Evolutionary conservation across 2,329 filamentous ascomycete species (phyloP).

Genomic region (Chaetomiaceae sp.): DNA sequence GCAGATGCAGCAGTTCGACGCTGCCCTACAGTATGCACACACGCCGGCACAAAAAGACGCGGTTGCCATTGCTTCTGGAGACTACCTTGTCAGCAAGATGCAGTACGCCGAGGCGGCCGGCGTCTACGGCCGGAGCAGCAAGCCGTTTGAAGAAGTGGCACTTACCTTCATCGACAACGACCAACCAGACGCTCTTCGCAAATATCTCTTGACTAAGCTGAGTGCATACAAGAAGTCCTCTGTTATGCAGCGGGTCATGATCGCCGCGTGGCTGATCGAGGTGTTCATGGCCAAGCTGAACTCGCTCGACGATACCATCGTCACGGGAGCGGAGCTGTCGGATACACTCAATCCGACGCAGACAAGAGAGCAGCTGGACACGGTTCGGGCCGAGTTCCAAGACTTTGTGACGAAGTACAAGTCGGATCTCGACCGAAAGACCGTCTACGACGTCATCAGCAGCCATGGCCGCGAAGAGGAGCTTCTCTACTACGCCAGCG

Average conservation of each 20-base stretch:
- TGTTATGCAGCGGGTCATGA: conserved; percentile 91
- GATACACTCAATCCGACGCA: conserved; percentile 68
- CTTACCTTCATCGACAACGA: conserved; percentile 84
- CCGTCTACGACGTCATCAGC: conserved; percentile 91
- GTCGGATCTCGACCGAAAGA: conserved; percentile 80
- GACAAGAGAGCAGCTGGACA: conserved; percentile 65
- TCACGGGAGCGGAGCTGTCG: conserved; percentile 76
- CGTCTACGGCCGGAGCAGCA: conserved; percentile 92
- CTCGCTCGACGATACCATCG: conserved; percentile 86
- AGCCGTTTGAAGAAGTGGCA: conserved; percentile 94
- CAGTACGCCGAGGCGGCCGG: conserved; percentile 81
- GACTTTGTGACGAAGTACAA: conserved; percentile 86
- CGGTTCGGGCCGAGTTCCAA: conserved; percentile 73
- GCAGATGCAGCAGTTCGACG: conserved; percentile 79
- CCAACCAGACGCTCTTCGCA: conserved; percentile 84
- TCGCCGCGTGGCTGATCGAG: conserved; percentile 91
- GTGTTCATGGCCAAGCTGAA: conserved; percentile 98
- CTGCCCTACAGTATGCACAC: conserved; percentile 79
- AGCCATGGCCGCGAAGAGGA: conserved; percentile 94
- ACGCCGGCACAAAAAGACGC: conserved; percentile 79
- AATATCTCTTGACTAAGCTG: conserved; percentile 83
- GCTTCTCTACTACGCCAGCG: conserved; percentile 82
- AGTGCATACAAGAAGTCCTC: conserved; percentile 74
- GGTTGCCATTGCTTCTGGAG: conserved; percentile 86
- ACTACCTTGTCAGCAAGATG: conserved; percentile 77